phyloP scores from a whole-genome alignment of 208 protist genomes.

The Acanthamoeba divionensis region DNA sequence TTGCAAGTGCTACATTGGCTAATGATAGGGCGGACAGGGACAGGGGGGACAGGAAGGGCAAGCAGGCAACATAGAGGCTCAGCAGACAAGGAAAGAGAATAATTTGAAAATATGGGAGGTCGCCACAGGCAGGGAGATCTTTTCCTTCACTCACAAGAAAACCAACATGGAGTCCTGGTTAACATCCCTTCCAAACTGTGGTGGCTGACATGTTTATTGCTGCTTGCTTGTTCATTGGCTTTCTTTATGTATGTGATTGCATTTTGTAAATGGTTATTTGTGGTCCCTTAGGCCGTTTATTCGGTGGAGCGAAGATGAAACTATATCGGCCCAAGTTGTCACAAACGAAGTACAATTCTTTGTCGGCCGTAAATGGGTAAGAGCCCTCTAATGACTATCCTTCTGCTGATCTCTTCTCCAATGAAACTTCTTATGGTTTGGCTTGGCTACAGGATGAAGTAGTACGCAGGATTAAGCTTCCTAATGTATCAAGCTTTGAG shows the following conservation, averaged over 20 bases:
- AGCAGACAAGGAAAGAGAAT: too few species aligned
- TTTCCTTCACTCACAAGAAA: neutral
- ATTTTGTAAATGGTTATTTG: neutral
- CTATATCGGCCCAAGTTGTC: constrained; percentile 45
- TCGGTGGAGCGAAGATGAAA: constrained; percentile 67
- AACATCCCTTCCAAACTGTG: too few species aligned
- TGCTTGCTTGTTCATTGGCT: neutral
- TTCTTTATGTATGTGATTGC: neutral
- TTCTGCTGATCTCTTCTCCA: constrained; percentile 32
- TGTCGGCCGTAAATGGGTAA: constrained; percentile 17
- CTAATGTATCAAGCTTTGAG: constrained; percentile 1
- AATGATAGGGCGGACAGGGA: too few species aligned
- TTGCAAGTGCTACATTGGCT: too few species aligned
- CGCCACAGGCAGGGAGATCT: neutral
- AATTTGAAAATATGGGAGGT: constrained; percentile 8
- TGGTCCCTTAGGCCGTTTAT: constrained; percentile 62
- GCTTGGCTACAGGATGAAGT: constrained; percentile 52
- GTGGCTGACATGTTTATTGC: too few species aligned
- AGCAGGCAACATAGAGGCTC: too few species aligned
- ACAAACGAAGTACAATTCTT: constrained; percentile 69
- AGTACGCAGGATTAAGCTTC: constrained; percentile 5
- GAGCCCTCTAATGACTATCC: neutral
- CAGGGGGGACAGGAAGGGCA: too few species aligned
- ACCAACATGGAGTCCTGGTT: neutral
- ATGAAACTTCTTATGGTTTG: too few species aligned